Base-by-base conservation (phyloP, 345 rosid genomes). In the Excoecaria cochinchinensis region DNA sequence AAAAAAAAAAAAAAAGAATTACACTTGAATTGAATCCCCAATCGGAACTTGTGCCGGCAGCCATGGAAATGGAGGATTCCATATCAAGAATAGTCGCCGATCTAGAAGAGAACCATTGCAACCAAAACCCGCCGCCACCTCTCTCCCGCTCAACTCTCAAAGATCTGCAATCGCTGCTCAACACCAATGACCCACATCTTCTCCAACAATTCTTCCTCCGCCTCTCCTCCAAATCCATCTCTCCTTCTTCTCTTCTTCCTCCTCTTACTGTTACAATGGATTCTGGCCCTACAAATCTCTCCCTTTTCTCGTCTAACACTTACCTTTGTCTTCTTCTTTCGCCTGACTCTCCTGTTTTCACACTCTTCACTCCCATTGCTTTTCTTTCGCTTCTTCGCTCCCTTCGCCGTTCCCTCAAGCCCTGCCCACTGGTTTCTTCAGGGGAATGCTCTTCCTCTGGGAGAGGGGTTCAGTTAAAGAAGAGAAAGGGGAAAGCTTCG, bases 351-450 rank as follows among this genome's bases (percentile, higher is more conserved):
- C 92, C 97, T 15, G 94, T 90, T 64, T 85, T 90, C 85, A 86
- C 94, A 15, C 90, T 90, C 77, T 91, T 94, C 82, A 88, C 91
- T 44, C 97, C 98, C 1, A 71, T 95, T 60, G 83, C 89, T 22
- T 91, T 92, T 72, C 87, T 87, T 65, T 87, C 94, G 24, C 83
- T 95, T 17, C 92, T 95, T 24, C 89, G 90, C 38, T 90, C 94
- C 40, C 70, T 92, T 50, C 94, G 94, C 40, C 88, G 92, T 52
- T 82, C 86, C 52, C 84, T 90, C 80, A 95, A 89, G 84, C 84
- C 71, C 8, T 79, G 78, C 7, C 51, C 72, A 50, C 66, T 46
- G 15, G 76, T 57, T 31, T 46, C 51, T 52, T 7, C 71, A 65
- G 66, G 58, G 72, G 57, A 79, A 74, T 39, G 60, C 40, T 8